phyloP scores from a whole-genome alignment of 2,329 filamentous ascomycete genomes.

The Botrytis paeoniae region DNA sequence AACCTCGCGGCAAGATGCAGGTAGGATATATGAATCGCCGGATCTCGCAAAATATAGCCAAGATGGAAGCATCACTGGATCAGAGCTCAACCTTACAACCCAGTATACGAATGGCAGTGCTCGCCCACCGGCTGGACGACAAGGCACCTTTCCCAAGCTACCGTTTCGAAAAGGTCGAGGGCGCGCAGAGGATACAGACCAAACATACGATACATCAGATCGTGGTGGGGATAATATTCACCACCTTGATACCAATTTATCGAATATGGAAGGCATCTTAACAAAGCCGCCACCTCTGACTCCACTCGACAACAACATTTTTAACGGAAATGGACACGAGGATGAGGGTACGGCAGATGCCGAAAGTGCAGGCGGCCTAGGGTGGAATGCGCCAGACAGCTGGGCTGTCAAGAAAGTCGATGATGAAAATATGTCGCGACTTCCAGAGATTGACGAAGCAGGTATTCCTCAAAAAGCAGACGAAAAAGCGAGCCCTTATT shows the following conservation, averaged over 20 bases:
- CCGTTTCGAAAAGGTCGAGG: conserved; percentile 59
- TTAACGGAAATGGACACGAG: conserved; percentile 43
- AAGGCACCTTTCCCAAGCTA: conserved; percentile 49
- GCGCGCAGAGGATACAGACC: conserved; percentile 52
- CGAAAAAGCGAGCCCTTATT: conserved; percentile 75
- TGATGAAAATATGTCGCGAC: conserved; percentile 59
- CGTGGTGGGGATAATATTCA: conserved; percentile 47
- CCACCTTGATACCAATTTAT: conserved; percentile 81
- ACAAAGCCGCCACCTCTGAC: conserved; percentile 67
- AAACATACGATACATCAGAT: conserved; percentile 41
- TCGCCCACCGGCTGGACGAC: conserved; percentile 24
- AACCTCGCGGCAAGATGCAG: conserved; percentile 24
- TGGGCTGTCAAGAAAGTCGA: conserved; percentile 82
- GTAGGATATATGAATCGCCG: conserved; percentile 29
- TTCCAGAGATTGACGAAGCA: conserved; percentile 63
- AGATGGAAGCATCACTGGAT: conserved; percentile 34
- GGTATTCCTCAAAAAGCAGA: conserved; percentile 66
- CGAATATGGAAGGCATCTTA: conserved; percentile 88
- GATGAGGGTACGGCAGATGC: conserved; percentile 40
- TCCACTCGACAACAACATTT: conserved; percentile 60
- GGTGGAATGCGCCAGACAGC: conserved; percentile 93
- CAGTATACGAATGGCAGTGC: conserved; percentile 25
- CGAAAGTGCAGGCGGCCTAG: conserved; percentile 44
- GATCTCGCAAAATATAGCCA: conserved; percentile 35
- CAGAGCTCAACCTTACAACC: conserved; percentile 30